Evolutionary conservation across 176 grass and related monocot genomes (phyloP), one percentile per base, ranked within the genome.

Genomic region (Carex scoparia): DNA sequence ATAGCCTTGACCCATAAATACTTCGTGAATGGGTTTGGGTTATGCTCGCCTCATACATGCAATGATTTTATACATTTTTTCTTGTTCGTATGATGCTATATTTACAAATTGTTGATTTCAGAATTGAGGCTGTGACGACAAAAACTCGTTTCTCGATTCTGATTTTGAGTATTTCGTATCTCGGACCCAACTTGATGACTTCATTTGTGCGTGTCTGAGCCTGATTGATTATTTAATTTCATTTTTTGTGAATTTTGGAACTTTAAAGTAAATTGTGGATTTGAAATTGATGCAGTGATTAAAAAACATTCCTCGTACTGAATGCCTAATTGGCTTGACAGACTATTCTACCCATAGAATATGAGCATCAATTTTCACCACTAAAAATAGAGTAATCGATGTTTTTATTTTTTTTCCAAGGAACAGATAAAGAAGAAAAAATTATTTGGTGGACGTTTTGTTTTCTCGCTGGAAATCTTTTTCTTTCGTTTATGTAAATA

Each of bases 171-270:
- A 55, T 35, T 86, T 63, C 12, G 7, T 56, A 44, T 77, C 73
- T 86, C 61, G 88, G 81, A 72, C 84, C 84, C 44, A 83, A 78
- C 2, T 15, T 94, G 92, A 92, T 94, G 92, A 94, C 81, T 68
- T 86, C 69, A 89, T 92, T 92, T 92, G 86, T 92, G 88, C 90
- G 90, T 94, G 88, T 92, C 92, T 92, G 90, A 94, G 88, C 90
- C 77, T 70, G 31, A 80, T 58, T 71, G 38, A 38, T 42, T 30
- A 37, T 69, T 82, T 1, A 16, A 66, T 83, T 66, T 48, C 19
- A 69, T 3, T 10, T 69, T 19, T 40, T 72, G 59, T 31, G 59
- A 15, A 19, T 44, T 79, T 61, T 7, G 0, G 54, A 32, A 42
- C 57, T 13, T 38, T 15, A 31, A 13, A 79, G 9, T 5, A 63